A percentile compares a stretch with the other conserved stretches of the same genome.
phyloP scores from a whole-genome alignment of 495 filamentous ascomycete genomes.

The Neurospora tetraspora region DNA sequence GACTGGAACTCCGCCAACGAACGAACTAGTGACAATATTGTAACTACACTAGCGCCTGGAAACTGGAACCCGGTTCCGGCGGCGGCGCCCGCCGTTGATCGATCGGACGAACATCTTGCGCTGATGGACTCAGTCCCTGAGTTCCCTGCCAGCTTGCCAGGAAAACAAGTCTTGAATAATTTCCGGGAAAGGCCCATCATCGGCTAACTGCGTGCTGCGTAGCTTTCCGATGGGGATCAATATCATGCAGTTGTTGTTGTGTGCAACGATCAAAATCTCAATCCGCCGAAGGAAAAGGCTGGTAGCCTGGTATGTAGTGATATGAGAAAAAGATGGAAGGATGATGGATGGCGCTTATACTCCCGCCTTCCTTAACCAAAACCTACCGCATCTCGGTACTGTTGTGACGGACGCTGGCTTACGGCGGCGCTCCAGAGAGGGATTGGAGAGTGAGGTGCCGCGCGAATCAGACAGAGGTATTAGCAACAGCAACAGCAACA shows the following conservation, averaged over 20 bases:
- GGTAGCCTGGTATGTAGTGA: background rate
- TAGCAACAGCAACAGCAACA: background rate
- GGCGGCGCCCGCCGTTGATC: background rate
- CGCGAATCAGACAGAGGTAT: background rate
- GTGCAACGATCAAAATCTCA: background rate
- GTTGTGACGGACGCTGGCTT: background rate
- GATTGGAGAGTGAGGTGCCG: background rate
- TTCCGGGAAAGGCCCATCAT: background rate
- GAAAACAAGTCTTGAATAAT: background rate
- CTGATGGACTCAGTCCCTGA: background rate
- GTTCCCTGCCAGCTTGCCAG: background rate
- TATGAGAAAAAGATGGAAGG: background rate
- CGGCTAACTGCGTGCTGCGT: background rate
- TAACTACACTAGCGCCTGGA: background rate
- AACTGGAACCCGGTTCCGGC: background rate
- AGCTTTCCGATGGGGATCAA: background rate
- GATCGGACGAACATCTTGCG: background rate
- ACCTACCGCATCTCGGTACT: background rate
- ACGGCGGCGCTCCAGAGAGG: background rate
- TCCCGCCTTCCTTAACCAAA: background rate
- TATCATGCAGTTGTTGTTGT: background rate
- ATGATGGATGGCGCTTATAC: background rate
- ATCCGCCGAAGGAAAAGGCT: background rate
- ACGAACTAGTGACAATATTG: background rate
- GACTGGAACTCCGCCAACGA: background rate